Conservation (phyloP, 148 eudicot species). For the Agrostemma githago region DNA sequence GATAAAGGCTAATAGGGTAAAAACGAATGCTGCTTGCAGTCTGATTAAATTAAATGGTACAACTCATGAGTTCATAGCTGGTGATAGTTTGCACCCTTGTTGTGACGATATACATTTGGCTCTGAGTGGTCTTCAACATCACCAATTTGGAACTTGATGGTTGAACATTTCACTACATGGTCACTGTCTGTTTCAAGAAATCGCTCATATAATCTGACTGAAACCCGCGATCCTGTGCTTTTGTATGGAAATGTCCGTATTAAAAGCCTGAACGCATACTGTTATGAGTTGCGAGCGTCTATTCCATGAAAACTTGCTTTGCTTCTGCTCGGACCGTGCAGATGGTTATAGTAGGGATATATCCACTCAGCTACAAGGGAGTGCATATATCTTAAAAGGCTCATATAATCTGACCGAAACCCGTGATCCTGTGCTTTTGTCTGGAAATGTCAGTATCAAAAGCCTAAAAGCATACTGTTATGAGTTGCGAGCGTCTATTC, state of each 20-base stretch:
- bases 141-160: slow-evolving; percentile 42
- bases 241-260: not conserved
- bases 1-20: slow-evolving; percentile 45
- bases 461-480: not conserved
- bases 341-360: not conserved
- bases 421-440: not conserved
- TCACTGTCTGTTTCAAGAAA: not conserved
- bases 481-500: not conserved
- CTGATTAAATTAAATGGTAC: slow-evolving; percentile 53
- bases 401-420: not conserved
- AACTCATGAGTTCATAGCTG: slow-evolving; percentile 62
- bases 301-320: not conserved
- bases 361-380: not conserved
- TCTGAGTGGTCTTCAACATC: slow-evolving; percentile 38
- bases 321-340: not conserved
- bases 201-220: not conserved
- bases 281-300: not conserved
- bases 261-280: too few species aligned
- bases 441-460: not conserved
- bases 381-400: too few species aligned
- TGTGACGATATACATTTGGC: slow-evolving; percentile 44
- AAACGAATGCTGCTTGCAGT: slow-evolving; percentile 73
- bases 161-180: not conserved
- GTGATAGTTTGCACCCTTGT: slow-evolving; percentile 58
- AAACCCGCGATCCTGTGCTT: not conserved